Percentiles rank a stretch among this genome's conserved stretches.
These are phyloP conservation scores for Apophysomyces ossiformis DNA, from an alignment of 371 early-diverging fungal genomes.

Conservation along the genomic window DNA sequence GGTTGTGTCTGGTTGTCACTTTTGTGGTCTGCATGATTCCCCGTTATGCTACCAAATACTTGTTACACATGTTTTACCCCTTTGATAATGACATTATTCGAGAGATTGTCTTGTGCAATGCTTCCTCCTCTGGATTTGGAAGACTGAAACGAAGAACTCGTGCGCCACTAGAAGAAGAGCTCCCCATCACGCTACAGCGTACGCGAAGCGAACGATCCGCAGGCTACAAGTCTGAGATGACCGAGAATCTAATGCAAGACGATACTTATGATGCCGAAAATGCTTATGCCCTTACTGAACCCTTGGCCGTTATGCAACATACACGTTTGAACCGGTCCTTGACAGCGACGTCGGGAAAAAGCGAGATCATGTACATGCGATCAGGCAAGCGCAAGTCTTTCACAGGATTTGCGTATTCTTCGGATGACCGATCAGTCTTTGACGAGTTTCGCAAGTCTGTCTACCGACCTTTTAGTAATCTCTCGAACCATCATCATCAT, in stretches of 20 bases:
- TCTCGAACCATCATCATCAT: no score
- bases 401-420: conserved; percentile 54
- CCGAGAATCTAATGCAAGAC: background rate
- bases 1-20: conserved; percentile 54
- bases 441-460: conserved; percentile 49
- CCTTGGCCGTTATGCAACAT: conserved; percentile 12
- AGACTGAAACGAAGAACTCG: conserved; percentile 11
- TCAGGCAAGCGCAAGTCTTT: conserved; percentile 52
- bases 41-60: conserved; percentile 52
- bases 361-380: conserved; percentile 53
- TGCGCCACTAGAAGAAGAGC: conserved; percentile 31
- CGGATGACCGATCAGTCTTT: conserved; percentile 51
- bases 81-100: conserved; percentile 69
- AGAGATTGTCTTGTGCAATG: conserved; percentile 51
- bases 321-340: conserved; percentile 26
- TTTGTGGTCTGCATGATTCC: conserved; percentile 60
- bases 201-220: conserved; percentile 31
- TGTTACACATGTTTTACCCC: conserved; percentile 57
- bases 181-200: conserved; percentile 38
- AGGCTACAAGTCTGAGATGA: conserved; percentile 15
- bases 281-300: conserved; percentile 21
- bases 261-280: conserved; percentile 24
- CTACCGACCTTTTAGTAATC: conserved; percentile 27
- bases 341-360: conserved; percentile 30
- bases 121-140: background rate